phyloP scores from a whole-genome alignment of 345 rosid genomes.

The Murraya koenigii region DNA sequence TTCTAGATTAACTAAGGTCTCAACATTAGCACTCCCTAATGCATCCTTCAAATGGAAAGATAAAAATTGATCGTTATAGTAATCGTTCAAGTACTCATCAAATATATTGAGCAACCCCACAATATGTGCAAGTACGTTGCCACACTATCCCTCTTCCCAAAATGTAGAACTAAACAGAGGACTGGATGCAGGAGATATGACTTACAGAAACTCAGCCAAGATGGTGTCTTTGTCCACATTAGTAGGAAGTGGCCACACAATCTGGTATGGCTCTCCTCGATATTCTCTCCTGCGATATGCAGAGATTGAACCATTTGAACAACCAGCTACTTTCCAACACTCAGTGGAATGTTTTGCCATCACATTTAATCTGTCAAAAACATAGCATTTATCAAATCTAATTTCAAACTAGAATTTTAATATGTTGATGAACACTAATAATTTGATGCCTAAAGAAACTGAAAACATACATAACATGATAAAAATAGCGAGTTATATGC shows the following conservation, averaged over 20 bases:
- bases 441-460: not conserved
- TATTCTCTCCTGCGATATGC: slow-evolving; percentile 59
- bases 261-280: slow-evolving; percentile 52
- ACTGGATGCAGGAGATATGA: not conserved
- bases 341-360: slow-evolving; percentile 45
- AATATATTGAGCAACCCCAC: not conserved
- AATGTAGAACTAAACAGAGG: not conserved
- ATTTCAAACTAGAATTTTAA: not conserved
- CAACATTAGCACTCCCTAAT: not conserved
- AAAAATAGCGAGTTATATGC: not conserved
- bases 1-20: too few relatives aligned
- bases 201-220: slow-evolving; percentile 80
- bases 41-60: too few relatives aligned
- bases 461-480: not conserved
- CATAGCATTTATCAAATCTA: slow-evolving; percentile 4
- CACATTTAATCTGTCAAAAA: slow-evolving; percentile 51
- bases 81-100: not conserved
- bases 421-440: too few relatives aligned
- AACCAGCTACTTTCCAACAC: slow-evolving; percentile 23
- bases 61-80: too few relatives aligned
- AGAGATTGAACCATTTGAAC: slow-evolving; percentile 26
- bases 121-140: not conserved
- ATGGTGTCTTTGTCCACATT: slow-evolving; percentile 56
- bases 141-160: not conserved
- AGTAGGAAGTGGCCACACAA: slow-evolving; percentile 66